These are phyloP conservation scores for Firmiana major DNA, from an alignment of 345 rosid genomes.

Conservation along the genomic window DNA sequence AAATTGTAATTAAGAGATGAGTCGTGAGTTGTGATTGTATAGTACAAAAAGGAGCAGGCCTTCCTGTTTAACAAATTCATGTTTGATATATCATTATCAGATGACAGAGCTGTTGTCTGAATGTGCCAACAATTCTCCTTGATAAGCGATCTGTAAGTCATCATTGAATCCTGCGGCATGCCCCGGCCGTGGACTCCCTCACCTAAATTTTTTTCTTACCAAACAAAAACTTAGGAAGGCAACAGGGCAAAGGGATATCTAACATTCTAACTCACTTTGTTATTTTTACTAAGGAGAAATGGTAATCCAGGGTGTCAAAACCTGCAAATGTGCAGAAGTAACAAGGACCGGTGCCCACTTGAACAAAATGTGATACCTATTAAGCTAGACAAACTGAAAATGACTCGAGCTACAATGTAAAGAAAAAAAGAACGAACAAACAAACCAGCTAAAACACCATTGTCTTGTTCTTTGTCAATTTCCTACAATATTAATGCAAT, in stretches of 20 bases:
- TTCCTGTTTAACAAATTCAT: not conserved
- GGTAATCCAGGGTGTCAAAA: constrained; percentile 6
- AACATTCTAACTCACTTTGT: too few relatives aligned
- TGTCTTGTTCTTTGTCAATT: constrained; percentile 22
- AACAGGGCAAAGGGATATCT: not conserved
- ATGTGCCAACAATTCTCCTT: too few relatives aligned
- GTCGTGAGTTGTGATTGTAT: not conserved
- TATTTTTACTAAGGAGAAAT: not conserved
- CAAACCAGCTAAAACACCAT: not conserved
- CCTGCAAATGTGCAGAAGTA: not conserved
- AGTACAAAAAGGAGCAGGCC: not conserved
- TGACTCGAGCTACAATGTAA: constrained; percentile 16
- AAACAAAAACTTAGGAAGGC: too few relatives aligned
- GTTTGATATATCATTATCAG: not conserved
- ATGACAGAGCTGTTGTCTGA: not conserved
- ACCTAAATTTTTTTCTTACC: too few relatives aligned
- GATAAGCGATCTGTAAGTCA: too few relatives aligned
- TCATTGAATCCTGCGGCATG: too few relatives aligned
- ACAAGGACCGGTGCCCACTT: constrained; percentile 1
- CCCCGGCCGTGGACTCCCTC: too few relatives aligned
- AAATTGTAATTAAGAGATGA: not conserved
- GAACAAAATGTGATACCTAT: not conserved
- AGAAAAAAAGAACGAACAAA: too few relatives aligned
- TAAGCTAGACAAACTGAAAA: constrained; percentile 23
- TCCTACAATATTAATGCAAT: constrained; percentile 11